These are phyloP conservation scores for Kickxella alabastrina DNA, from an alignment of 192 early-diverging fungal genomes.

Conservation along the genomic window DNA sequence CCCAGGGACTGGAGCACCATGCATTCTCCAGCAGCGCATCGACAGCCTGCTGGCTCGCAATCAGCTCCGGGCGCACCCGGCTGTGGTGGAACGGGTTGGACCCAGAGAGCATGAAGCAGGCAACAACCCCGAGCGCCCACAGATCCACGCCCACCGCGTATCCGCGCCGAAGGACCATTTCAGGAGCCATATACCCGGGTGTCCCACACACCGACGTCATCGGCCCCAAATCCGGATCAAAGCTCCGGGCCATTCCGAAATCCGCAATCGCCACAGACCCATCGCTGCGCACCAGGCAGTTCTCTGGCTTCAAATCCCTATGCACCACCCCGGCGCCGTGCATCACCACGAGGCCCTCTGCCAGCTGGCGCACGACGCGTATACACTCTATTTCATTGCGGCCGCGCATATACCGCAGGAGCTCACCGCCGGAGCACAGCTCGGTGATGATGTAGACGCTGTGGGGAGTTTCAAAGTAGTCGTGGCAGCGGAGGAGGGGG, in stretches of 20 bases:
- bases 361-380: constrained; percentile 68
- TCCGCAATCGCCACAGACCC: constrained; percentile 73
- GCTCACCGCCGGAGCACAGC: constrained; percentile 81
- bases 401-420: constrained; percentile 82
- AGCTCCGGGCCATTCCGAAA: constrained; percentile 72
- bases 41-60: background rate
- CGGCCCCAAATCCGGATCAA: constrained; percentile 58
- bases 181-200: constrained; percentile 73
- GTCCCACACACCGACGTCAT: constrained; percentile 75
- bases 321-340: constrained; percentile 88
- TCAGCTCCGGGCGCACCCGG: constrained; percentile 14
- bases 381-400: constrained; percentile 79
- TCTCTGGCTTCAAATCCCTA: constrained; percentile 73
- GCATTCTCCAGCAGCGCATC: constrained; percentile 24
- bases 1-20: background rate
- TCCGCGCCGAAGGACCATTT: constrained; percentile 47
- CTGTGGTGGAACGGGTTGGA: constrained; percentile 66
- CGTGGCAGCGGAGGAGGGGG: constrained; percentile 63
- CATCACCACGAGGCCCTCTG: constrained; percentile 76
- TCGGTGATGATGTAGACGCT: constrained; percentile 79
- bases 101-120: constrained; percentile 72
- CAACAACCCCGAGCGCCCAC: constrained; percentile 78
- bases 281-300: constrained; percentile 64
- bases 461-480: constrained; percentile 78
- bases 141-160: constrained; percentile 78